Percentiles rank a stretch among this genome's conserved stretches.
Conservation (phyloP, 148 eudicot genomes). For the Suaeda aralocaspica region DNA sequence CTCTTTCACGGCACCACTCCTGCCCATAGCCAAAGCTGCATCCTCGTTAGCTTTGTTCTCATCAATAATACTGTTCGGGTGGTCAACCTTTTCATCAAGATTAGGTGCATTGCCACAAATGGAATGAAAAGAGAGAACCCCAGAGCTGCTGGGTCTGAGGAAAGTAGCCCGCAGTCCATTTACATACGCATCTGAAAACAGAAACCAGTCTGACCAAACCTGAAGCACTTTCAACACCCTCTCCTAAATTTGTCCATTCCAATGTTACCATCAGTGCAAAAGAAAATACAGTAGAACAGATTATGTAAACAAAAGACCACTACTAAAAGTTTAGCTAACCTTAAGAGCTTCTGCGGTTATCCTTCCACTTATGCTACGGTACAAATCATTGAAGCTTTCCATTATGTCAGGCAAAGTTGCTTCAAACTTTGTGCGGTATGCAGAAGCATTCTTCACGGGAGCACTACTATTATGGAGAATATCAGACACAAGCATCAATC, state of each 20-base stretch:
- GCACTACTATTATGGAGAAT: conserved; percentile 97
- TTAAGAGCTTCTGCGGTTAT: conserved; percentile 97
- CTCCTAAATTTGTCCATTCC: conserved; percentile 48
- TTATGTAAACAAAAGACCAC: conserved; percentile 1
- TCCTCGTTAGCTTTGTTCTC: conserved; percentile 64
- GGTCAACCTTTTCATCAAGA: conserved; percentile 46
- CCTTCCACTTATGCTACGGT: conserved; percentile 83
- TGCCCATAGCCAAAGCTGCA: conserved; percentile 88
- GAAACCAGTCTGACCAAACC: conserved; percentile 99
- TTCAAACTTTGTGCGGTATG: conserved; percentile 98
- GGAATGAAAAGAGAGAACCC: conserved; percentile 77
- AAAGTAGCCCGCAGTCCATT: conserved; percentile 93
- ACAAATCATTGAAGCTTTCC: conserved; percentile 95
- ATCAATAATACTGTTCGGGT: conserved; percentile 39
- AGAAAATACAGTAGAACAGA: not conserved
- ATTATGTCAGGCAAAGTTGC: conserved; percentile 78
- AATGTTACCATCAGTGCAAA: not conserved
- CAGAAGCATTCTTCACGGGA: conserved; percentile 97
- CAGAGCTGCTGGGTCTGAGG: conserved; percentile 74
- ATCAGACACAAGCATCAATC: conserved; percentile 98
- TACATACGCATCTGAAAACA: conserved; percentile 92
- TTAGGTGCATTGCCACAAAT: conserved; percentile 81
- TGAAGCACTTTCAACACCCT: conserved; percentile 94
- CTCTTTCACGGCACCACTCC: conserved; percentile 84
- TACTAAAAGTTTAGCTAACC: conserved; percentile 35